phyloP scores from a whole-genome alignment of 179 eudicot species.

The Silene coronaria region DNA sequence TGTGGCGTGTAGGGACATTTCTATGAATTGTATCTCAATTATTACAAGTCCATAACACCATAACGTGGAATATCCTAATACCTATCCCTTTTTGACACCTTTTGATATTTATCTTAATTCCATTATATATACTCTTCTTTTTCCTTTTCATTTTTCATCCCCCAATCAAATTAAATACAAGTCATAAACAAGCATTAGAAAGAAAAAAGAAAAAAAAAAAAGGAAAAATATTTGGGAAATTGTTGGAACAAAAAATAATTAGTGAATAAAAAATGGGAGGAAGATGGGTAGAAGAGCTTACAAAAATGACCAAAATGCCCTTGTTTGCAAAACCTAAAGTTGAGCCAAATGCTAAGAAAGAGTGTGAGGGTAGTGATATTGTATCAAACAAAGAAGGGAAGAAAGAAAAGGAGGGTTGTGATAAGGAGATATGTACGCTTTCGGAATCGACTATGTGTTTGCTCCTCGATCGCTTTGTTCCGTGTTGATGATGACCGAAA shows the following conservation, averaged over 20 bases:
- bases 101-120: not conserved
- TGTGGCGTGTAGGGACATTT: slow-evolving; percentile 1
- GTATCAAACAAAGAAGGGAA: not conserved
- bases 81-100: slow-evolving; percentile 12
- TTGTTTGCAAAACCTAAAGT: slow-evolving; percentile 5
- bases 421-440: slow-evolving; percentile 1
- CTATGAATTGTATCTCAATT: not conserved
- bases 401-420: not conserved
- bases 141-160: not conserved
- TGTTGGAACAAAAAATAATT: not conserved
- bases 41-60: not conserved
- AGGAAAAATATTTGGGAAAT: not conserved
- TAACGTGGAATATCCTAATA: slow-evolving; percentile 16
- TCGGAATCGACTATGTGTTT: slow-evolving; percentile 11
- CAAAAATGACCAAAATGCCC: not conserved
- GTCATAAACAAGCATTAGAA: not conserved
- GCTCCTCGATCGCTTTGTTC: slow-evolving; percentile 13
- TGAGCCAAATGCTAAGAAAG: not conserved
- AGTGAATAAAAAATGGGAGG: not conserved
- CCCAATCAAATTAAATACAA: not conserved
- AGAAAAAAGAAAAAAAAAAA: not conserved
- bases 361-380: not conserved
- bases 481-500: not conserved
- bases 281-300: slow-evolving; percentile 4
- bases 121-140: not conserved